Evolutionary conservation across 202 grass and related monocot species (phyloP), one percentile per base, ranked within the genome.

Genomic region (Schoenoplectus tabernaemontani): DNA sequence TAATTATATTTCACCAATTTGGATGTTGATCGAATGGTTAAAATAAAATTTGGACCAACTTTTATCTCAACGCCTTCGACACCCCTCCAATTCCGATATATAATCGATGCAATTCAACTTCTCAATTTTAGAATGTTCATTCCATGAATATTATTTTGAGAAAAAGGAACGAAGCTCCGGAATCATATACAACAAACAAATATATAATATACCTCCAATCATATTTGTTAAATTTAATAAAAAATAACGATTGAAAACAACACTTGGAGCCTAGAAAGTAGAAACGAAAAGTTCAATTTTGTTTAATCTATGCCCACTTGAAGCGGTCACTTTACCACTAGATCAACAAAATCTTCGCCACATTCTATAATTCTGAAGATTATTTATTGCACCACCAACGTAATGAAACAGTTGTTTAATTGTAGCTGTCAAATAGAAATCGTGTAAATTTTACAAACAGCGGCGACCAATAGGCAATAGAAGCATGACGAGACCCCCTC

Each of bases 391-490:
- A 60, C 8, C 22, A 20, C 33, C 5, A 65, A 38, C 33, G 13
- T 36, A 9, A 38, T 10, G 1, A 71, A 10, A 71, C 42, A 71
- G 12, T 4, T 26, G 11, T 26, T 48, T 47, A 26, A 46, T 24
- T 71, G 42, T 71, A 42, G 67, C 41, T 71, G 12, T 10, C 0
- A 28, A 71, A 42, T 71, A 20, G 20, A 46, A 71, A 71, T 71
- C 67, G 67, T 71, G 67, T 30, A 47, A 24, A 71, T 47, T 71
- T 47, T 15, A 26, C 11, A 22, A 70, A n/a, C 66, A 47, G 66
- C 66, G 66, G 66, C 66, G 66, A 70, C 66, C 66, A 47, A 46
- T 70, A 70, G 66, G 39, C n/a, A n/a, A n/a, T n/a, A n/a, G n/a
- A n/a, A 70, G 66, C 66, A 46, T 46, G 10, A 20, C 20, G 1